Conservation (phyloP, 495 filamentous ascomycete genomes). For the Rhypophila decipiens region DNA sequence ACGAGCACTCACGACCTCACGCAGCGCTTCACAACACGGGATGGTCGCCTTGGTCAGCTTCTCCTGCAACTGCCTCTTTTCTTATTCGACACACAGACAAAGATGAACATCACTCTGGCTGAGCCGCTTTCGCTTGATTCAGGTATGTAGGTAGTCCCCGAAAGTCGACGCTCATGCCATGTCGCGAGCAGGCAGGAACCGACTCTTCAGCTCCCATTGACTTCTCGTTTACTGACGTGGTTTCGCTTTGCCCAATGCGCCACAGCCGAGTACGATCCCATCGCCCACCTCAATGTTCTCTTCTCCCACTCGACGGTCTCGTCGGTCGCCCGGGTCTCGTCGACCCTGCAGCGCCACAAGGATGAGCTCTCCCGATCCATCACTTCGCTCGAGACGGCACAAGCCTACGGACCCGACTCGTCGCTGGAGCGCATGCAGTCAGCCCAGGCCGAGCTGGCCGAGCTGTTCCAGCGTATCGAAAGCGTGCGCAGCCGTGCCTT, state of each 20-base stretch:
- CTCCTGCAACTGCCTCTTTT: neutral
- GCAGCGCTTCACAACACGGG: no score
- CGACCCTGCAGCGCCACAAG: conserved; percentile 68
- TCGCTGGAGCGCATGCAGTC: conserved; percentile 84
- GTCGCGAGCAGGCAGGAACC: no score
- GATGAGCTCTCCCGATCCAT: conserved; percentile 82
- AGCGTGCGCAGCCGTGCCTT: conserved; percentile 83
- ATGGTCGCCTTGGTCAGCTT: no score
- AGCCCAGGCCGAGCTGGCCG: conserved; percentile 80
- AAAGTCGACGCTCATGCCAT: no score
- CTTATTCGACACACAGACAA: no score
- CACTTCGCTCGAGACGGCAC: conserved; percentile 63
- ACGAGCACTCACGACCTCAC: no score
- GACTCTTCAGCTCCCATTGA: neutral
- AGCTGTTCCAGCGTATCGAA: conserved; percentile 93
- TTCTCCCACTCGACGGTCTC: conserved; percentile 89
- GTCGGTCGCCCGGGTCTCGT: conserved; percentile 64
- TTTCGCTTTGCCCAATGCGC: conserved; percentile 4
- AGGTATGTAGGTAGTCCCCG: conserved; percentile 27
- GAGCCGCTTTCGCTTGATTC: conserved; percentile 44
- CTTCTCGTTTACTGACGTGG: conserved; percentile 19
- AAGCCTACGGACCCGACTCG: conserved; percentile 80
- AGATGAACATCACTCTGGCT: conserved; percentile 40
- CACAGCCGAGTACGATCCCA: conserved; percentile 86
- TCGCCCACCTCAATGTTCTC: conserved; percentile 86